Evolutionary conservation across 2,329 filamentous ascomycete species (phyloP), one percentile per base, ranked within the genome.

Genomic region (Juglanconis juglandina): DNA sequence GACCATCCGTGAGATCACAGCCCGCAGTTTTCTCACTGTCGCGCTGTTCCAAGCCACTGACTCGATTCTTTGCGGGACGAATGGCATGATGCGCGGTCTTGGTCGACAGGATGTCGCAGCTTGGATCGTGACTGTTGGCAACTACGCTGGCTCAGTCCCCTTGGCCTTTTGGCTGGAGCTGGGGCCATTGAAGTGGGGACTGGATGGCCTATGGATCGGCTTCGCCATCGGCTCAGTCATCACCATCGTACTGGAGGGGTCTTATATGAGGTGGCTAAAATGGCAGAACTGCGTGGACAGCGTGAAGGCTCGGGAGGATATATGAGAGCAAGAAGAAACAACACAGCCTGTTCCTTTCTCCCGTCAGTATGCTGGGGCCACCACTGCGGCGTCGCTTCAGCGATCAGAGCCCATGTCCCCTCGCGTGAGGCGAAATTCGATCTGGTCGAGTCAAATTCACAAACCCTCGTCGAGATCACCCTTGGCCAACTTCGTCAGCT

Each of bases 51-150:
- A 75, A 59, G 60, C 74, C 51, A 66, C 75, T 49, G 74, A 76
- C 61, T 62, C 72, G 24, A 65, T 74, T 59, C 73, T 71, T 53
- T 68, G 64, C 62, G 74, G 71, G 42, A 72, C 71, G 42, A 76
- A 76, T 57, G 75, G 75, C 14, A 65, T 76, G 61, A 68, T 77
- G 17, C 71, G 75, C 5, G 75, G 75, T 13, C 69, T 77, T 4
- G 75, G 74, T 0, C 68, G 70, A n/a, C 75, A 77, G 57, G 69
- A 68, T 9, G 61, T 75, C 3, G 75, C 73, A 5, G 75, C 72
- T 3, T 74, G 69, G 63, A 67, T 75, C 3, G 73, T 74, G 0
- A 70, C 75, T 2, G 62, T 60, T 1, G 68, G 75, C 32, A 75
- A 77, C 56, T 77, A 77, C 61, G 60, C 72, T n/a, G 71, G 62